Evolutionary conservation across 441 rosid species (phyloP).

Genomic region (Populus hybrid): DNA sequence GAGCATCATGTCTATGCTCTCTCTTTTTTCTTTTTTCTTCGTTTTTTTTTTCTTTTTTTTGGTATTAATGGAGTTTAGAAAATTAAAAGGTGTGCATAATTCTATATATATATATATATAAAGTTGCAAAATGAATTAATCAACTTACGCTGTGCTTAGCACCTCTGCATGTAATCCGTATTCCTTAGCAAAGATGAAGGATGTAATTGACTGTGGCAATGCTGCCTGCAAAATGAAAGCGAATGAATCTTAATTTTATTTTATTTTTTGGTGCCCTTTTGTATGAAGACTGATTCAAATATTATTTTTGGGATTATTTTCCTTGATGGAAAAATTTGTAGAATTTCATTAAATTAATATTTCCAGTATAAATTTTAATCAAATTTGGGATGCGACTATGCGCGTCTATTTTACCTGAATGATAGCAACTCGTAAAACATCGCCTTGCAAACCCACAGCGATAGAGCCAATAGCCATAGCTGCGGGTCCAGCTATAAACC

Average conservation of each 20-base stretch:
- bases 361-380: too few species aligned
- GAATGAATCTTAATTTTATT: too few species aligned
- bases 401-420: constrained; percentile 13
- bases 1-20: too few species aligned
- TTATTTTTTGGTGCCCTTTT: too few species aligned
- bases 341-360: too few species aligned
- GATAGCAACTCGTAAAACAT: constrained; percentile 79
- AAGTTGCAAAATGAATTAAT: not conserved
- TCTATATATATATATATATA: too few species aligned
- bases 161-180: constrained; percentile 82
- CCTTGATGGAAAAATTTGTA: too few species aligned
- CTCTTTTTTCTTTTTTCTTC: too few species aligned
- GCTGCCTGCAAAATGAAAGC: constrained; percentile 57
- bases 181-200: constrained; percentile 87
- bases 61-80: not conserved
- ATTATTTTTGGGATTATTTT: too few species aligned
- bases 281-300: too few species aligned
- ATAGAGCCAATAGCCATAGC: constrained; percentile 81
- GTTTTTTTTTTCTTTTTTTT: too few species aligned
- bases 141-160: constrained; percentile 87
- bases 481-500: constrained; percentile 82
- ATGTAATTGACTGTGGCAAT: constrained; percentile 79
- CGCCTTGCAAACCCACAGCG: constrained; percentile 73
- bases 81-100: not conserved
- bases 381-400: too few species aligned